Percentiles rank a stretch among this genome's conserved stretches.
phyloP scores from a whole-genome alignment of 2,329 filamentous ascomycete genomes.

The Fusarium chuoi region DNA sequence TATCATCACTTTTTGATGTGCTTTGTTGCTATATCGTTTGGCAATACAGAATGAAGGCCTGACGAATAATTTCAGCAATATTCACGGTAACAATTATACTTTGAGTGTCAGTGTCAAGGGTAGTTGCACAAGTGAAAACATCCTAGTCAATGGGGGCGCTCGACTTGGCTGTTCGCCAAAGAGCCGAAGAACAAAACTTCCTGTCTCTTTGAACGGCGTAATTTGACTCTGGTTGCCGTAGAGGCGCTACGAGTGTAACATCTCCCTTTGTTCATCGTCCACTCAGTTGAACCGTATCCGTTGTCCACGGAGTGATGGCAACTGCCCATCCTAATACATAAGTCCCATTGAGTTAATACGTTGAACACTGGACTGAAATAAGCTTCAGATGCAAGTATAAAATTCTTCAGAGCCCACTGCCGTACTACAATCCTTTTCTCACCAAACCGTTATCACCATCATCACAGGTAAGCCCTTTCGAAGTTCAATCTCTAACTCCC shows the following conservation, averaged over 20 bases:
- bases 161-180: fast-evolving
- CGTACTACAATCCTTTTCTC: background rate
- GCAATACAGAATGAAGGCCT: fast-evolving
- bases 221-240: fast-evolving
- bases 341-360: background rate
- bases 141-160: fast-evolving
- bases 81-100: fast-evolving
- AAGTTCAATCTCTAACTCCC: background rate
- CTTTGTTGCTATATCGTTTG: background rate
- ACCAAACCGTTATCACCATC: background rate
- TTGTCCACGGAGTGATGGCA: too few relatives aligned
- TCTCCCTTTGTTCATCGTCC: background rate
- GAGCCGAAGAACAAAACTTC: background rate
- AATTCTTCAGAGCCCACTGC: background rate
- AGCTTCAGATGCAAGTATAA: background rate
- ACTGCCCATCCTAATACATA: too few relatives aligned
- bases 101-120: fast-evolving
- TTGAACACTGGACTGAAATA: background rate
- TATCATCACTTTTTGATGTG: fast-evolving
- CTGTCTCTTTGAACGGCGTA: background rate
- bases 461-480: background rate
- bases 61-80: fast-evolving
- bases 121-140: fast-evolving
- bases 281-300: background rate
- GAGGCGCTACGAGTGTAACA: fast-evolving